Conservation (phyloP, 495 filamentous ascomycete species). For the Ramalina peruviana region DNA sequence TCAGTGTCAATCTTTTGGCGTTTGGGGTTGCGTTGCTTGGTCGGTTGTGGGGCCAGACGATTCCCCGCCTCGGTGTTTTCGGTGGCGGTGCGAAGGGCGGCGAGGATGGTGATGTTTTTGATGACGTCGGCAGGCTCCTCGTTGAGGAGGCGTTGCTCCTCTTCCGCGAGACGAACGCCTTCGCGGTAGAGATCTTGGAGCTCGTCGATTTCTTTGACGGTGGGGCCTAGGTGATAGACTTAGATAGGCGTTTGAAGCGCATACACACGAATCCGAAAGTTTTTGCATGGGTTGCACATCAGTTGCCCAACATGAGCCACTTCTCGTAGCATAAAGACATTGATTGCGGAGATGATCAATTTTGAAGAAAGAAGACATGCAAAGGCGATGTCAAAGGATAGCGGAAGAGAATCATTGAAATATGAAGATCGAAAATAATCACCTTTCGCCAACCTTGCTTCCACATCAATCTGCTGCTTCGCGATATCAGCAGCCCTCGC, state of each 20-base stretch:
- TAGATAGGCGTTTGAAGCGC: not conserved
- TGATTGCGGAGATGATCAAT: not conserved
- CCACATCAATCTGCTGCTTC: conserved; percentile 39
- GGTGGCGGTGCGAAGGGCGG: conserved; percentile 41
- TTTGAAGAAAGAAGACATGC: conserved; percentile 26
- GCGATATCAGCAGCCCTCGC: conserved; percentile 26
- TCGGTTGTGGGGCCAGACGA: conserved; percentile 33
- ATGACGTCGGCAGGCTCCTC: conserved; percentile 46
- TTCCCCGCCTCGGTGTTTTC: conserved; percentile 34
- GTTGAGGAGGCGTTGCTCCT: conserved; percentile 43
- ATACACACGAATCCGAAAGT: not conserved
- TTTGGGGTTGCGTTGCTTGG: conserved; percentile 44
- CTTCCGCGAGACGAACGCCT: conserved; percentile 47
- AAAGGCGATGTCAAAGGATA: conserved; percentile 17
- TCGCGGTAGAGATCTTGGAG: conserved; percentile 48
- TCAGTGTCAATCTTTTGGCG: conserved; percentile 53
- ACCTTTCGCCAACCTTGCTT: conserved; percentile 20
- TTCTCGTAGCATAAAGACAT: not conserved
- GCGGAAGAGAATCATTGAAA: not conserved
- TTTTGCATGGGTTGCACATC: not conserved
- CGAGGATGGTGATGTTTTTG: conserved; percentile 44
- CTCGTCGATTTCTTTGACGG: conserved; percentile 18
- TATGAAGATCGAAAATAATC: not conserved
- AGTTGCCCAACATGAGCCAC: not conserved
- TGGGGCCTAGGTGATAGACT: conserved; percentile 1